These are phyloP conservation scores for Schizophyllum commune DNA, from an alignment of 1,284 basidiomycete genomes.

Conservation along the genomic window DNA sequence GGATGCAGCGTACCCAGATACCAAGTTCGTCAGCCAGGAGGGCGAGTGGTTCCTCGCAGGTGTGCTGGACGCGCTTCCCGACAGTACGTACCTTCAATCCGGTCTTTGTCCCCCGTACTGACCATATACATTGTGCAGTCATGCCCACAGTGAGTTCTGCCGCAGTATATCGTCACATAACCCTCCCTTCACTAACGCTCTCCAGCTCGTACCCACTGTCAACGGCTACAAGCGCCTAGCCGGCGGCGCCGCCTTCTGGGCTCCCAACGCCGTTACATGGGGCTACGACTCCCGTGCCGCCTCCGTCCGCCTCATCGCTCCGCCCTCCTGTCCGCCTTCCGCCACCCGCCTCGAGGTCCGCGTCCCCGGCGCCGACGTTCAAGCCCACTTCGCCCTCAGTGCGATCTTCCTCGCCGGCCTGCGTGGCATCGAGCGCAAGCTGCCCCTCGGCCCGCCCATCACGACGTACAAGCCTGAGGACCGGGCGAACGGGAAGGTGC, in stretches of 20 bases:
- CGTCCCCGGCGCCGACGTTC: conserved; percentile 96
- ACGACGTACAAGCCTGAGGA: conserved; percentile 49
- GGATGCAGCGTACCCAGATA: conserved; percentile 73
- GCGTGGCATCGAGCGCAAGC: conserved; percentile 77
- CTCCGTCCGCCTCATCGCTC: conserved; percentile 85
- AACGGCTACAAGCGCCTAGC: conserved; percentile 97
- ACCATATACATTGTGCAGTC: conserved; percentile 29
- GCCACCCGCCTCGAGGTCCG: conserved; percentile 88
- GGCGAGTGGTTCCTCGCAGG: conserved; percentile 95
- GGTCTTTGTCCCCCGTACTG: neutral
- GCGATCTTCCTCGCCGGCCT: conserved; percentile 85
- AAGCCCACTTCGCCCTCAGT: conserved; percentile 82
- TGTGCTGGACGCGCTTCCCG: conserved; percentile 80
- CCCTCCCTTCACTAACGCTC: neutral
- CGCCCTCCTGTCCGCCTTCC: conserved; percentile 72
- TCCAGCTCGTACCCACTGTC: conserved; percentile 81
- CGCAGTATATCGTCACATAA: neutral
- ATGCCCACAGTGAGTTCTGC: conserved; percentile 46
- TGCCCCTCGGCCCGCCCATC: conserved; percentile 69
- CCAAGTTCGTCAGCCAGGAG: conserved; percentile 74
- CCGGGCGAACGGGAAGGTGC: conserved; percentile 51
- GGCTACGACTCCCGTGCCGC: conserved; percentile 93
- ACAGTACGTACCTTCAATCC: conserved; percentile 45
- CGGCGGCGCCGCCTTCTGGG: conserved; percentile 94
- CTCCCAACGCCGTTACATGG: conserved; percentile 88